phyloP scores from a whole-genome alignment of 2,329 filamentous ascomycete genomes.

The Neodidymelliopsis sp. region DNA sequence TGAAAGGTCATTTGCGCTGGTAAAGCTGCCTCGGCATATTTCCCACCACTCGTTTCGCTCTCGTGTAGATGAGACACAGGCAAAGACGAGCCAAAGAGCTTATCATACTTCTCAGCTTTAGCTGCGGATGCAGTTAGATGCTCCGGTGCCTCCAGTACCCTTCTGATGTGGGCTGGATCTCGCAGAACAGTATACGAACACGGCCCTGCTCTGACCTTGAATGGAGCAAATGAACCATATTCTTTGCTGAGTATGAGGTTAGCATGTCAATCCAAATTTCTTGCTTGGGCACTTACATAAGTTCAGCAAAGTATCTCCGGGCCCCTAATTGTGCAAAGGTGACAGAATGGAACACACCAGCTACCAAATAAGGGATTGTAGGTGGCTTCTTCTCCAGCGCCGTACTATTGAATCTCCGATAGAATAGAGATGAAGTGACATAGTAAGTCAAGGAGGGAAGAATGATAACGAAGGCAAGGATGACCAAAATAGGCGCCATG shows the following conservation, averaged over 20 bases:
- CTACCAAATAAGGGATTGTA: conserved; percentile 33
- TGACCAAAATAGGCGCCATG: conserved; percentile 3
- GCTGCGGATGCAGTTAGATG: conserved; percentile 9
- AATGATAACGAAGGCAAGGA: conserved; percentile 10
- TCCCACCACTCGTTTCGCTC: not conserved
- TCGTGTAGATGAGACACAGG: conserved; percentile 12
- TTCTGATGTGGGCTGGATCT: conserved; percentile 31
- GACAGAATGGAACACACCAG: conserved; percentile 31
- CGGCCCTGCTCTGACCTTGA: conserved; percentile 30
- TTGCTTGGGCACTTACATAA: conserved; percentile 24
- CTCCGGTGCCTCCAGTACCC: conserved; percentile 22
- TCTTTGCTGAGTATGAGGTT: conserved; percentile 26
- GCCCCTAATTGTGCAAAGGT: conserved; percentile 29
- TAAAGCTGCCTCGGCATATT: conserved; percentile 1
- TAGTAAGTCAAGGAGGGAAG: conserved; percentile 34
- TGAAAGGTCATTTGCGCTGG: conserved; percentile 14
- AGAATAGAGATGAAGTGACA: conserved; percentile 29
- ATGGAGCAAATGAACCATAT: conserved; percentile 33
- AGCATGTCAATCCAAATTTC: not conserved
- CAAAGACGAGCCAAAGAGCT: conserved; percentile 24
- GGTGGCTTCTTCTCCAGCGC: conserved; percentile 25
- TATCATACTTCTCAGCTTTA: conserved; percentile 18
- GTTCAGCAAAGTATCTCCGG: conserved; percentile 33
- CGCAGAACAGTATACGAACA: conserved; percentile 30
- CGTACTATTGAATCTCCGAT: conserved; percentile 23